Evolutionary conservation across 2,329 filamentous ascomycete genomes (phyloP).

Genomic region (Aspergillus eucalypticola): DNA sequence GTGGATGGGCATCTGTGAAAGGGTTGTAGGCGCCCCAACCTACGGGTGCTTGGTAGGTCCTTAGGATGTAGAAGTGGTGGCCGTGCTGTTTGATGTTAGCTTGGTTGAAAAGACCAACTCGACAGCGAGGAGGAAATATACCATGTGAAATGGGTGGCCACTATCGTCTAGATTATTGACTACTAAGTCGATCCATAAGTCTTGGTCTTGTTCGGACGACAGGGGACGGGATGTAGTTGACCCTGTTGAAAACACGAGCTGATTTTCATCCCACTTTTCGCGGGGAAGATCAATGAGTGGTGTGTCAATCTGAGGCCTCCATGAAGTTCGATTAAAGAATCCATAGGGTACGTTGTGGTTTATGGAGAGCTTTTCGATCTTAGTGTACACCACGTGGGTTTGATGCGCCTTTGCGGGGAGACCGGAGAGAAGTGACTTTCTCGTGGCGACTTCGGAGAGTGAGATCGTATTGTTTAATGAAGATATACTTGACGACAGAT

Average conservation of each 20-base stretch:
- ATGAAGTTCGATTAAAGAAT: slow-evolving; percentile 52
- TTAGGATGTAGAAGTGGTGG: slow-evolving; percentile 38
- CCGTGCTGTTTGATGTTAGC: slow-evolving; percentile 31
- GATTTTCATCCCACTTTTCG: slow-evolving; percentile 45
- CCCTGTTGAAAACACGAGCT: slow-evolving; percentile 39
- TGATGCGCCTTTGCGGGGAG: slow-evolving; percentile 37
- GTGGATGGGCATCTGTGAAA: slow-evolving; percentile 26
- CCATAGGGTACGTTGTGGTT: slow-evolving; percentile 48
- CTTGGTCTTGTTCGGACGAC: not conserved
- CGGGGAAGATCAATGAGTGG: slow-evolving; percentile 39
- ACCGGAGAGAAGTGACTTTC: slow-evolving; percentile 26
- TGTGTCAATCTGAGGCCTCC: slow-evolving; percentile 40
- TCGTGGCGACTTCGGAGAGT: slow-evolving; percentile 29
- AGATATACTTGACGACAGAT: not conserved
- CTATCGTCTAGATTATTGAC: slow-evolving; percentile 55
- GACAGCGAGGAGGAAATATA: slow-evolving; percentile 23
- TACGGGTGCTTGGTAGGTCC: slow-evolving; percentile 28
- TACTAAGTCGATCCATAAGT: slow-evolving; percentile 49
- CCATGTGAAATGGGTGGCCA: slow-evolving; percentile 53
- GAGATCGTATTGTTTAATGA: slow-evolving; percentile 18
- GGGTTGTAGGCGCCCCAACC: slow-evolving; percentile 45
- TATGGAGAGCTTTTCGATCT: slow-evolving; percentile 47
- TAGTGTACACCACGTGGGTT: slow-evolving; percentile 50
- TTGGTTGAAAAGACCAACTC: not conserved
- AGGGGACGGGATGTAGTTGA: slow-evolving; percentile 11